These are phyloP conservation scores for Phytophthora citricola DNA, from an alignment of 352 stramenopile genomes.

Conservation along the genomic window DNA sequence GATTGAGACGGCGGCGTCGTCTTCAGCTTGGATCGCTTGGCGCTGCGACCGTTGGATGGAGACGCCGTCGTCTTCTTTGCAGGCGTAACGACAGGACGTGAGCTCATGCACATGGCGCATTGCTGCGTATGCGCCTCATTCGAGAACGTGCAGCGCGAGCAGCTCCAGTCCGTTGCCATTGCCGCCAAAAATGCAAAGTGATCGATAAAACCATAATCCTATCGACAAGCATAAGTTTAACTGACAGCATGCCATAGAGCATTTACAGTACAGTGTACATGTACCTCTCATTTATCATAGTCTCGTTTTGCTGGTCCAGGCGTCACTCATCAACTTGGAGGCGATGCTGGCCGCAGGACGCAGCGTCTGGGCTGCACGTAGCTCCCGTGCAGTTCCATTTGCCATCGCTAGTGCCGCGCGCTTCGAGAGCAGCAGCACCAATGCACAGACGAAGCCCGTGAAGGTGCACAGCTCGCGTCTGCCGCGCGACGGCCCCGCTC, in stretches of 20 bases:
- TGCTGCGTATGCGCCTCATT: conserved; percentile 44
- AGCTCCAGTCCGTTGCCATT: conserved; percentile 53
- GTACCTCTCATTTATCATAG: too few relatives aligned
- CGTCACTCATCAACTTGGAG: not conserved
- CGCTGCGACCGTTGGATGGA: conserved; percentile 3
- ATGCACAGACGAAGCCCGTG: conserved; percentile 6
- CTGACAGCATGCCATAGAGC: too few relatives aligned
- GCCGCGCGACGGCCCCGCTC: conserved; percentile 48
- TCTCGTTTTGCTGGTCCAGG: conserved; percentile 18
- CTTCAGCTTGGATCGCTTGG: conserved; percentile 26
- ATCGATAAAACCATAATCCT: not conserved
- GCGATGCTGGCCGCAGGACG: conserved; percentile 33
- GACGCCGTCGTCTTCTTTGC: not conserved
- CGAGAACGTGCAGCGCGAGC: conserved; percentile 77
- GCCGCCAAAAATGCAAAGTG: conserved; percentile 3
- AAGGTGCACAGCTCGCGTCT: conserved; percentile 44
- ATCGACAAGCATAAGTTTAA: too few relatives aligned
- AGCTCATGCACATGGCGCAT: conserved; percentile 66
- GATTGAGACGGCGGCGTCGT: conserved; percentile 21
- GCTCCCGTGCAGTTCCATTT: not conserved
- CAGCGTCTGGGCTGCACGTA: conserved; percentile 4
- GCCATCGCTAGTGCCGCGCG: conserved; percentile 6
- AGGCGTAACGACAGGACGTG: conserved; percentile 1
- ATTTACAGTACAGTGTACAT: too few relatives aligned
- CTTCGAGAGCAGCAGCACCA: conserved; percentile 21